phyloP scores from a whole-genome alignment of 1,139 yeast species.

The Scheffersomyces quercinus region DNA sequence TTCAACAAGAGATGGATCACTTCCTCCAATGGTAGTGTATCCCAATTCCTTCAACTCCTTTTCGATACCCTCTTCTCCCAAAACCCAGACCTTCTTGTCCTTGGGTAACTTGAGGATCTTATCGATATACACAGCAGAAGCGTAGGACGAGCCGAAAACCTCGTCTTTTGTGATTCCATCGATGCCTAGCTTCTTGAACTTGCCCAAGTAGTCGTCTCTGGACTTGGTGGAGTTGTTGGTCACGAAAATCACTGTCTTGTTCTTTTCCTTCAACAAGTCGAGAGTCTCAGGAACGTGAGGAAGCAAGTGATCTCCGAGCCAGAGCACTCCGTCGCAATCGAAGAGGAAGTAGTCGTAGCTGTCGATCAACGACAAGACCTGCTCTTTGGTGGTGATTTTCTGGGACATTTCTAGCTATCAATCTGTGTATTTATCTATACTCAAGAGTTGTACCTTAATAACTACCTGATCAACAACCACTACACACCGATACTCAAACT shows the following conservation, averaged over 20 bases:
- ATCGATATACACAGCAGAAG: constrained; percentile 82
- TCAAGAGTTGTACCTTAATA: background rate
- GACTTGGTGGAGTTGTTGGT: constrained; percentile 96
- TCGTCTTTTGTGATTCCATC: constrained; percentile 62
- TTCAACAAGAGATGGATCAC: constrained; percentile 30
- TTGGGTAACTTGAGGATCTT: constrained; percentile 72
- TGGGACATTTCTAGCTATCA: constrained; percentile 13
- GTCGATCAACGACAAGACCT: constrained; percentile 24
- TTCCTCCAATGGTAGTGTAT: constrained; percentile 44
- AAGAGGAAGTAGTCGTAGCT: constrained; percentile 43
- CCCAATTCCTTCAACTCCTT: constrained; percentile 44
- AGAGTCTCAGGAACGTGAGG: constrained; percentile 45
- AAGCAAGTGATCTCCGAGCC: constrained; percentile 49
- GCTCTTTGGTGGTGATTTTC: constrained; percentile 22
- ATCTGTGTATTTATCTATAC: background rate
- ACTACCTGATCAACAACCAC: background rate
- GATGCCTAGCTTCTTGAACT: constrained; percentile 77
- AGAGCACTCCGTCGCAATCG: constrained; percentile 52
- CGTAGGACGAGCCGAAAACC: constrained; percentile 88
- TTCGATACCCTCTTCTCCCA: constrained; percentile 49
- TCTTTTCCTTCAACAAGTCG: constrained; percentile 27
- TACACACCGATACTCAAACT: background rate
- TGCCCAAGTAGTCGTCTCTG: constrained; percentile 69
- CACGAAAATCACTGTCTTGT: constrained; percentile 78
- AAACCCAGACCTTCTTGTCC: constrained; percentile 55